Evolutionary conservation across 768 basidiomycete genomes (phyloP).

Genomic region (Hydnum rufescens): DNA sequence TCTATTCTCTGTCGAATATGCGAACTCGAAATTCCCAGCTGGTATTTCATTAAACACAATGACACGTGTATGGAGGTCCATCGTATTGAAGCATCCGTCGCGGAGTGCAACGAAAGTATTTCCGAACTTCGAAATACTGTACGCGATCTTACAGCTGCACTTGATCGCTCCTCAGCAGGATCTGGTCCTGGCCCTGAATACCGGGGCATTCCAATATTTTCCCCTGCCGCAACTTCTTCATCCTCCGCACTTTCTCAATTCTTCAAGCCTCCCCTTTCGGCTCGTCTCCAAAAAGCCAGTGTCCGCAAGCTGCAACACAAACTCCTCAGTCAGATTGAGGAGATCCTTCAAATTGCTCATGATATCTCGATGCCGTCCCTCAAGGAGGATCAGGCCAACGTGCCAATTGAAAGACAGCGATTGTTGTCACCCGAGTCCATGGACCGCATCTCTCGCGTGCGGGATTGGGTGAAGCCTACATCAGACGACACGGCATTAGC

Average conservation of each 20-base stretch:
- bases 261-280: slow-evolving; percentile 36
- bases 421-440: slow-evolving; percentile 81
- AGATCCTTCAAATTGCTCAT: slow-evolving; percentile 57
- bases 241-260: slow-evolving; percentile 39
- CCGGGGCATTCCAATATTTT: slow-evolving; percentile 69
- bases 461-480: slow-evolving; percentile 69
- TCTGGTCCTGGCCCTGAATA: slow-evolving; percentile 31
- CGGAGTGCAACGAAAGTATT: slow-evolving; percentile 84
- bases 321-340: slow-evolving; percentile 69
- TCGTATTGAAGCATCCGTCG: slow-evolving; percentile 85
- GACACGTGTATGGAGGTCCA: slow-evolving; percentile 96
- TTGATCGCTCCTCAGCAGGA: slow-evolving; percentile 19
- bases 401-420: slow-evolving; percentile 83
- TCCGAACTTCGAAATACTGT: slow-evolving; percentile 72
- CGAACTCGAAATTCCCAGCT: slow-evolving; percentile 88
- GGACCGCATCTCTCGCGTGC: slow-evolving; percentile 61
- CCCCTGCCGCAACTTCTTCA: slow-evolving; percentile 21
- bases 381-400: slow-evolving; percentile 78
- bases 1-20: slow-evolving; percentile 92
- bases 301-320: slow-evolving; percentile 61
- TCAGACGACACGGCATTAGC: slow-evolving; percentile 72
- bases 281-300: slow-evolving; percentile 58
- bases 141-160: slow-evolving; percentile 47
- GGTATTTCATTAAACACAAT: slow-evolving; percentile 99
- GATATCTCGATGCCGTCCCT: slow-evolving; percentile 75